phyloP scores from a whole-genome alignment of 257 asterid species.

The Solanum pinnatisectum region DNA sequence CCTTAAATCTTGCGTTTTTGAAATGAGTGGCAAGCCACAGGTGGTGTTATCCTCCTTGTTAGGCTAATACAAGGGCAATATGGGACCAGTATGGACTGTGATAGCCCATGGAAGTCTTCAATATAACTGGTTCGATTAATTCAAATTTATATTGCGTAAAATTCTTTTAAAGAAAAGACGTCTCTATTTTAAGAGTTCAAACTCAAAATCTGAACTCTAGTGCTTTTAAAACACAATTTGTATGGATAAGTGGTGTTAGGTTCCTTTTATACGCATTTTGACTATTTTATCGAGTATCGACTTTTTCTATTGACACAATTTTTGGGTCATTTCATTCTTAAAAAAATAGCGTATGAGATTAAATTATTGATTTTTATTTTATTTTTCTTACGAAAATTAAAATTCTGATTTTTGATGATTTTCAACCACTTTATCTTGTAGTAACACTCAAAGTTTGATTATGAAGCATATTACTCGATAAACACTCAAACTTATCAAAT shows the following conservation, averaged over 20 bases:
- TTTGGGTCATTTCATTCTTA: neutral
- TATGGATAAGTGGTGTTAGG: neutral
- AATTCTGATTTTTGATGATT: too few species aligned
- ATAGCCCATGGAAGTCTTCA: neutral
- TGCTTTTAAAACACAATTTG: neutral
- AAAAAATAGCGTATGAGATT: neutral
- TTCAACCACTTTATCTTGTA: too few species aligned
- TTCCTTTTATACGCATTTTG: too few species aligned
- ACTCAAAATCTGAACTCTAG: neutral
- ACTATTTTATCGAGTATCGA: too few species aligned
- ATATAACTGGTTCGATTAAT: neutral
- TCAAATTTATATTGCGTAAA: neutral
- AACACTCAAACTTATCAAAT: neutral
- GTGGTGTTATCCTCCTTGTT: neutral
- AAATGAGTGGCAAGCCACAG: neutral
- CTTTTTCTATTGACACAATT: neutral
- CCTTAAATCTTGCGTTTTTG: neutral
- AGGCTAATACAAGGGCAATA: neutral
- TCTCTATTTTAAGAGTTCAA: too few species aligned
- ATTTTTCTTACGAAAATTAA: too few species aligned
- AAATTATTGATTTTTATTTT: too few species aligned
- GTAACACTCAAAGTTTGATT: too few species aligned
- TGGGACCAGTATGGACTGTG: neutral
- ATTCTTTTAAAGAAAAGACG: too few species aligned
- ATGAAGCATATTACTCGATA: too few species aligned